Percentiles rank a stretch among this genome's conserved stretches.
Conservation (phyloP, 306 rosid species). For the Alnus glutinosa region DNA sequence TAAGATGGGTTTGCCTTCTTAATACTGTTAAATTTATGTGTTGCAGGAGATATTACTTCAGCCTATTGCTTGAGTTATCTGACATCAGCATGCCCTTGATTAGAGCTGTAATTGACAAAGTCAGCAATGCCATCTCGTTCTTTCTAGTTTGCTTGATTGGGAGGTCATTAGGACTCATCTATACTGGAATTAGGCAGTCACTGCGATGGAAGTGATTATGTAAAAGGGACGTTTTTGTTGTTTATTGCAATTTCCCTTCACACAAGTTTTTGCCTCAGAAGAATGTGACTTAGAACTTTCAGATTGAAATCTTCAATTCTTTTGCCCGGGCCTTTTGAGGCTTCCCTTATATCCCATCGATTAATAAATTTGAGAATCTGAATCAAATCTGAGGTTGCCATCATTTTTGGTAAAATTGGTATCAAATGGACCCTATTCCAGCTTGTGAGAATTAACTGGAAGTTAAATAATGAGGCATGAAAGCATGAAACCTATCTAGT, state of each 20-base stretch:
- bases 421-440: background rate
- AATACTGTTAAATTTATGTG: constrained; percentile 19
- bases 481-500: background rate
- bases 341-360: background rate
- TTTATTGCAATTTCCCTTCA: constrained; percentile 19
- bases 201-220: constrained; percentile 70
- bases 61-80: constrained; percentile 82
- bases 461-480: background rate
- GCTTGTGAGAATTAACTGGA: background rate
- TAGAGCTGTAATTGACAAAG: constrained; percentile 64
- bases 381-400: constrained; percentile 2
- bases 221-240: constrained; percentile 31
- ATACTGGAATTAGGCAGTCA: constrained; percentile 90
- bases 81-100: constrained; percentile 82
- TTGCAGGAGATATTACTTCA: constrained; percentile 90
- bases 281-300: constrained; percentile 22
- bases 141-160: constrained; percentile 86
- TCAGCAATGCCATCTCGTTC: constrained; percentile 77
- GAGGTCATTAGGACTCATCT: constrained; percentile 89
- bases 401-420: background rate
- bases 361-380: constrained; percentile 12
- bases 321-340: background rate
- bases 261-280: constrained; percentile 4
- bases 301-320: constrained; percentile 22
- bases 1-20: constrained; percentile 11